Evolutionary conservation across 352 stramenopile species (phyloP).

Genomic region (Plasmopara muralis): DNA sequence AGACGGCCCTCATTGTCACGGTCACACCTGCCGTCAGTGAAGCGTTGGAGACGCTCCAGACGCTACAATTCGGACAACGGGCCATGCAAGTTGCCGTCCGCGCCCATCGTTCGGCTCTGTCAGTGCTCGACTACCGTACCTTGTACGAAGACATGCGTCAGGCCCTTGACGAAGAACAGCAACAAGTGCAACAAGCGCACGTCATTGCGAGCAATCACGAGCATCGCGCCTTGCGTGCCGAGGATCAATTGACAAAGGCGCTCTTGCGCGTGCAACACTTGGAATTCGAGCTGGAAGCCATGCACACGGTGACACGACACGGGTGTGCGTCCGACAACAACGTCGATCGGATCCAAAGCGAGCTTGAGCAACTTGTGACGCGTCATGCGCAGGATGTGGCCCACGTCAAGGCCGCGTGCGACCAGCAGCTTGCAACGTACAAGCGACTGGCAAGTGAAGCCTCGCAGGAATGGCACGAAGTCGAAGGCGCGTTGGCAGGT

Average conservation of each 20-base stretch:
- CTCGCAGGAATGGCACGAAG: constrained; percentile 63
- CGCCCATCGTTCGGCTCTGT: constrained; percentile 53
- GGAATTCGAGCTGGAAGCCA: constrained; percentile 51
- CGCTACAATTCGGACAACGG: constrained; percentile 66
- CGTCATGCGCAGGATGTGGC: constrained; percentile 39
- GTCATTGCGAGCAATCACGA: constrained; percentile 19
- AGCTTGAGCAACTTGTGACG: constrained; percentile 27
- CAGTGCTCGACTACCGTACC: constrained; percentile 58
- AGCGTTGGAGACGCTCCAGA: constrained; percentile 51
- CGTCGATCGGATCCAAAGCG: constrained; percentile 22
- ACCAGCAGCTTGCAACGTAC: constrained; percentile 58
- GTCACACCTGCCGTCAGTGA: constrained; percentile 43
- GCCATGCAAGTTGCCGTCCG: constrained; percentile 63
- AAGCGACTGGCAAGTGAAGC: constrained; percentile 52
- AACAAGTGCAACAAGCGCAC: constrained; percentile 20
- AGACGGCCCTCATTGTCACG: constrained; percentile 61
- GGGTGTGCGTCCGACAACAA: constrained; percentile 2
- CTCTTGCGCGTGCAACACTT: constrained; percentile 54
- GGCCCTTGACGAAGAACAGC: constrained; percentile 35
- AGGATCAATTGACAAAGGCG: constrained; percentile 52
- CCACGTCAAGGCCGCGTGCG: constrained; percentile 41
- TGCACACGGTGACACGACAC: constrained; percentile 19
- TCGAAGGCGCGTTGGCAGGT: constrained; percentile 45
- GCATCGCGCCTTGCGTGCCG: constrained; percentile 7
- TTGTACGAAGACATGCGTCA: constrained; percentile 57